Evolutionary conservation across 371 early-diverging fungal species (phyloP).

Genomic region (Lichtheimia ornata): DNA sequence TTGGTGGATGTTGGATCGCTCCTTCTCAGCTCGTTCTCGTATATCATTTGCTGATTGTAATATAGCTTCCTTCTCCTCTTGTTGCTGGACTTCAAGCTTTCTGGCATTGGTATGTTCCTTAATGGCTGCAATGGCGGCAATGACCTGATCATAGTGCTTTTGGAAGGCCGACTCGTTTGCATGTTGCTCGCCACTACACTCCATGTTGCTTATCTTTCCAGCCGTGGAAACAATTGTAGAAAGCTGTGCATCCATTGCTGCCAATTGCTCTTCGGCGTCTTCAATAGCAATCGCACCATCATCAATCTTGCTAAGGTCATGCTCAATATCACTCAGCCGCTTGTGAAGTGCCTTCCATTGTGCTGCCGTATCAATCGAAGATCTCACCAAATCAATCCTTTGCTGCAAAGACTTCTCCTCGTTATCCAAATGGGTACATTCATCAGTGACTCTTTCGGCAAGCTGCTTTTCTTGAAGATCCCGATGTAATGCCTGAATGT

Average conservation of each 20-base stretch:
- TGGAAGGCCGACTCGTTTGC: neutral
- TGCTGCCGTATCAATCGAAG: no score
- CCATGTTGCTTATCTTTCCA: conserved; percentile 5
- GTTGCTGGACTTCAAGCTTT: neutral
- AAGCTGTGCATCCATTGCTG: conserved; percentile 3
- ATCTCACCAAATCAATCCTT: no score
- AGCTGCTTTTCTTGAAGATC: no score
- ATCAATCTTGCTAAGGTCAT: no score
- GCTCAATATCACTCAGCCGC: no score
- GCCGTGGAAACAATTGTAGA: neutral
- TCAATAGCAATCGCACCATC: neutral
- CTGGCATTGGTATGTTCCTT: no score
- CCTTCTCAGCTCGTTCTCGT: neutral
- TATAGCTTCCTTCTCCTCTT: neutral
- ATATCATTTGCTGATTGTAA: neutral
- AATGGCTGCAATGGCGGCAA: neutral
- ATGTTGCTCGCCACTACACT: neutral
- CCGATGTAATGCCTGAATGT: no score
- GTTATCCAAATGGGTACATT: no score
- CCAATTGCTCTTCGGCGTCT: neutral
- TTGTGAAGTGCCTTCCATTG: no score
- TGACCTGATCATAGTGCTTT: neutral
- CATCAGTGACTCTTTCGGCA: no score
- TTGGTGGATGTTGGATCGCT: neutral
- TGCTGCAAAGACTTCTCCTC: no score